These are phyloP conservation scores for Phyllosticta capitalensis DNA, from an alignment of 2,329 filamentous ascomycete genomes.

Conservation along the genomic window DNA sequence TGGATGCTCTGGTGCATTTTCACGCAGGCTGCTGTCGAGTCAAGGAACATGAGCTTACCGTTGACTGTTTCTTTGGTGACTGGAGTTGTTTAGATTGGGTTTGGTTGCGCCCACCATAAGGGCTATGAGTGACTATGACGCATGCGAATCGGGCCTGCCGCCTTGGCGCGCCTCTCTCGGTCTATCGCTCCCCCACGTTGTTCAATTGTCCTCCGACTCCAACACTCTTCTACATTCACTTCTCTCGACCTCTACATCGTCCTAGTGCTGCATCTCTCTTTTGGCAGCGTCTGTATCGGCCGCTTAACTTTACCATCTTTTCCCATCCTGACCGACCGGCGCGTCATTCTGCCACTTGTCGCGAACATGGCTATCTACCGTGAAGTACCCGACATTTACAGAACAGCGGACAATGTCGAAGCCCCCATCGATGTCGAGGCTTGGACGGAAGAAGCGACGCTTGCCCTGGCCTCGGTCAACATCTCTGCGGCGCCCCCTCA, in stretches of 20 bases:
- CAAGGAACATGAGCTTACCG: too few relatives aligned
- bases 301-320: neutral
- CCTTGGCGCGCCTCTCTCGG: neutral
- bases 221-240: neutral
- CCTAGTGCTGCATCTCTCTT: neutral
- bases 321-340: neutral
- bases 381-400: neutral
- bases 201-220: neutral
- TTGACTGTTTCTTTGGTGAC: too few relatives aligned
- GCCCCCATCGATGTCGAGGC: slow-evolving; percentile 34
- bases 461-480: slow-evolving; percentile 31
- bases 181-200: neutral
- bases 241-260: neutral
- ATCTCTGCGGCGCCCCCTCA: slow-evolving; percentile 24
- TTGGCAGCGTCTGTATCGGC: neutral
- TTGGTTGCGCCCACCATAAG: too few relatives aligned
- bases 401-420: neutral
- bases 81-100: too few relatives aligned
- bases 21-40: too few relatives aligned
- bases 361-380: neutral
- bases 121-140: neutral
- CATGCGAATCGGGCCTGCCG: neutral
- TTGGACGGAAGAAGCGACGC: slow-evolving; percentile 39
- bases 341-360: neutral
- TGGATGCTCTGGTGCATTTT: too few relatives aligned